A percentile compares a stretch with the other conserved stretches of the same genome.
Evolutionary conservation across 2,329 filamentous ascomycete species (phyloP).

Genomic region (Capronia americana): DNA sequence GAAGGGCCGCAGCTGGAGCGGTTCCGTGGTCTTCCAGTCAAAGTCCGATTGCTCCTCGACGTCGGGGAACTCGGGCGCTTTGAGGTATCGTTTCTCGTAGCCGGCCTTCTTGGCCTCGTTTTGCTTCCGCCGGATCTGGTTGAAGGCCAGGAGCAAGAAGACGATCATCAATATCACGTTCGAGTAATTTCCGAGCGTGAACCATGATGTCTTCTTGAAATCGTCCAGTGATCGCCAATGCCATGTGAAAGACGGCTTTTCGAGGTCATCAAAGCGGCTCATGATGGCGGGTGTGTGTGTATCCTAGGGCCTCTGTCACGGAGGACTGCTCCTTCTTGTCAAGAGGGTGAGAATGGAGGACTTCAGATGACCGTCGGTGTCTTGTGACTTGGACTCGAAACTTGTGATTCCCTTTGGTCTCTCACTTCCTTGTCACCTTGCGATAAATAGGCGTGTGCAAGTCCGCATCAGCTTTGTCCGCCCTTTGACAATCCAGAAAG

Average conservation of each 20-base stretch:
- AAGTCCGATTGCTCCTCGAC: slow-evolving; percentile 56
- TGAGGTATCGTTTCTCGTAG: slow-evolving; percentile 34
- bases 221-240: slow-evolving; percentile 35
- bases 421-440: neutral
- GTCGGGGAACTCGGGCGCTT: slow-evolving; percentile 40
- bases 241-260: slow-evolving; percentile 36
- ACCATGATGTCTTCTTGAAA: slow-evolving; percentile 31
- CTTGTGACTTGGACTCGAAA: slow-evolving; percentile 7
- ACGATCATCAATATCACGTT: slow-evolving; percentile 35
- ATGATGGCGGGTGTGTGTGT: slow-evolving; percentile 8
- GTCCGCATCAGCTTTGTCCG: neutral
- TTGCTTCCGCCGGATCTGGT: slow-evolving; percentile 28
- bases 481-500: neutral
- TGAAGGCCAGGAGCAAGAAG: slow-evolving; percentile 31
- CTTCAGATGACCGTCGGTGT: slow-evolving; percentile 18
- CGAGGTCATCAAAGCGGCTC: slow-evolving; percentile 41
- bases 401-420: neutral
- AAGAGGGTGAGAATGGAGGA: neutral
- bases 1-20: slow-evolving; percentile 62
- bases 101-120: slow-evolving; percentile 29
- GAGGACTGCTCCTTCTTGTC: neutral
- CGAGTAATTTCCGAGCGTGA: slow-evolving; percentile 36
- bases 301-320: neutral
- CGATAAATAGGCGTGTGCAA: neutral
- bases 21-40: slow-evolving; percentile 58